Percentiles rank a stretch among this genome's conserved stretches.
These are phyloP conservation scores for Cynara cardunculus DNA, from an alignment of 129 eudicot genomes.

Conservation along the genomic window DNA sequence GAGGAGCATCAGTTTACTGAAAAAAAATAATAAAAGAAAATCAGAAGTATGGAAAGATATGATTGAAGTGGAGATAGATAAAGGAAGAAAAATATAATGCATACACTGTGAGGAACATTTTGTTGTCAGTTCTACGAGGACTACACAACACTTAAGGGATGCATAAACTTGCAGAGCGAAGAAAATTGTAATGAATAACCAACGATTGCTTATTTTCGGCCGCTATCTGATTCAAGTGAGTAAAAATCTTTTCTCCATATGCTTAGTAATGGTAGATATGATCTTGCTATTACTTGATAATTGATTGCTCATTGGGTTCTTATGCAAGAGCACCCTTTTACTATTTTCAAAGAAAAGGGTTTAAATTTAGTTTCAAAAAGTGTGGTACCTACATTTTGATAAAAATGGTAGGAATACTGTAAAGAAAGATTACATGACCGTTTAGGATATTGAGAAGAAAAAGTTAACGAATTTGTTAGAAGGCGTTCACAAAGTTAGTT, in stretches of 20 bases:
- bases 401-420: neutral
- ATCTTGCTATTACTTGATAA: neutral
- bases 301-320: neutral
- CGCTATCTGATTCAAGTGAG: neutral
- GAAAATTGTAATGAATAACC: neutral
- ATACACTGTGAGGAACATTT: neutral
- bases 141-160: neutral
- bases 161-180: too few species aligned
- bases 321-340: neutral
- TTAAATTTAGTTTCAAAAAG: neutral
- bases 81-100: neutral
- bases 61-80: neutral
- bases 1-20: neutral
- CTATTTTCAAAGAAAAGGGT: neutral
- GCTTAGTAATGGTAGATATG: neutral
- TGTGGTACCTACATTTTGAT: neutral
- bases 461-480: neutral
- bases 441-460: slow-evolving; percentile 2
- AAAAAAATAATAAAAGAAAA: neutral
- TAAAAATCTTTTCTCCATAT: neutral
- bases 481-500: neutral
- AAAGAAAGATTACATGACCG: neutral
- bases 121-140: neutral
- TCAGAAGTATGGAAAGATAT: neutral
- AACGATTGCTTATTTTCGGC: neutral